Conservation (phyloP, 768 basidiomycete species). For the Boletus sp. region DNA sequence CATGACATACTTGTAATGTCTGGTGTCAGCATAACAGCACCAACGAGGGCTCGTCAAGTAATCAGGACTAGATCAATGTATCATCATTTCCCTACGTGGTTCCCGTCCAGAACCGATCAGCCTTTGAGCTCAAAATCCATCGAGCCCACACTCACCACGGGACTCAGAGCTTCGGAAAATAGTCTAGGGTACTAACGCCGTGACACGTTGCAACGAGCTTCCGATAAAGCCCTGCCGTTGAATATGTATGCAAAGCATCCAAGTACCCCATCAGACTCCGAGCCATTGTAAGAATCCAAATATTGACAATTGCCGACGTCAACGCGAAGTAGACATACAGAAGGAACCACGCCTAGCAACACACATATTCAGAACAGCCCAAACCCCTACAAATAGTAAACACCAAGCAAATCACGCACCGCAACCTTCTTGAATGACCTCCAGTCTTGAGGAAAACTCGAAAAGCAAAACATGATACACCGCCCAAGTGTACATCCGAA, state of each 20-base stretch:
- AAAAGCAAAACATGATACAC: slow-evolving; percentile 8
- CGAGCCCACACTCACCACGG: slow-evolving; percentile 2
- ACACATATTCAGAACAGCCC: neutral
- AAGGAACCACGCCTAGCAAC: neutral
- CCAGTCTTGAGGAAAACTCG: slow-evolving; percentile 6
- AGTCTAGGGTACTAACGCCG: neutral
- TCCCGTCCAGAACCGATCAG: neutral
- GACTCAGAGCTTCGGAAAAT: neutral
- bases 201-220: neutral
- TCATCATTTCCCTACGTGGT: neutral
- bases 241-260: slow-evolving; percentile 1
- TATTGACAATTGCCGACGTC: neutral
- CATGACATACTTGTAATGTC: slow-evolving; percentile 1
- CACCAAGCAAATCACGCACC: neutral
- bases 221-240: neutral
- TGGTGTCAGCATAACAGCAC: neutral
- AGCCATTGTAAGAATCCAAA: neutral
- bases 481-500: slow-evolving; percentile 14
- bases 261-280: neutral
- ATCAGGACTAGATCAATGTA: neutral
- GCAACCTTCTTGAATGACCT: slow-evolving; percentile 1
- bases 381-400: too few relatives aligned
- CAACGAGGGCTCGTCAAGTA: too few relatives aligned
- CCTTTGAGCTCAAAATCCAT: neutral
- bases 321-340: neutral